phyloP scores from a whole-genome alignment of 148 eudicot genomes.

The Nepenthes gracilis region DNA sequence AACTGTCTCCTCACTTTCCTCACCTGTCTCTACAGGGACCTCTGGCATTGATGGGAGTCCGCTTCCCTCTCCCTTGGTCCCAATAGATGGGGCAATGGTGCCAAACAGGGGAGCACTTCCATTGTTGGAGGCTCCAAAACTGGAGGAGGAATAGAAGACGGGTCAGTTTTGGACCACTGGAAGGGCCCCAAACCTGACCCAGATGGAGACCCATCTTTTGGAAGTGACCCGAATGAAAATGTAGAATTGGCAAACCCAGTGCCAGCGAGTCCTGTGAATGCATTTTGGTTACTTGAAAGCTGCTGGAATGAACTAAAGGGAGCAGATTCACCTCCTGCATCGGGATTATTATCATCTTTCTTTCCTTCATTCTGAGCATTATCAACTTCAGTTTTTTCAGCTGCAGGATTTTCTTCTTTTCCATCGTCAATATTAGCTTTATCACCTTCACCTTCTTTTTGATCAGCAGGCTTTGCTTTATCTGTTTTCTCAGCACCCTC shows the following conservation, averaged over 20 bases:
- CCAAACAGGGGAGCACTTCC: constrained; percentile 56
- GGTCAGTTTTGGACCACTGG: background rate
- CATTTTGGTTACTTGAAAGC: constrained; percentile 85
- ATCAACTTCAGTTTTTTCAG: constrained; percentile 6
- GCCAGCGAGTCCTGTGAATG: constrained; percentile 81
- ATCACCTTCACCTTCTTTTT: constrained; percentile 14
- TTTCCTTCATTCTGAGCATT: constrained; percentile 14
- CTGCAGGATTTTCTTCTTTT: constrained; percentile 3
- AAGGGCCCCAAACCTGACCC: constrained; percentile 1
- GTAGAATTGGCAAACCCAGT: constrained; percentile 74
- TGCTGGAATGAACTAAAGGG: constrained; percentile 57
- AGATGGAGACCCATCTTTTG: constrained; percentile 45
- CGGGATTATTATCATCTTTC: constrained; percentile 23
- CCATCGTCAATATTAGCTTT: constrained; percentile 10
- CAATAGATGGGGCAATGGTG: constrained; percentile 27
- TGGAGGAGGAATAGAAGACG: constrained; percentile 25
- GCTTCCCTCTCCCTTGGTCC: constrained; percentile 36
- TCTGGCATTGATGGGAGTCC: constrained; percentile 46
- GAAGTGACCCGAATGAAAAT: constrained; percentile 60
- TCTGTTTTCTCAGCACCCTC: constrained; percentile 14
- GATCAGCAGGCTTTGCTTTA: constrained; percentile 20
- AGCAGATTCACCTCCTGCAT: constrained; percentile 15
- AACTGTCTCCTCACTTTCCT: constrained; percentile 74
- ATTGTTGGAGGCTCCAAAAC: constrained; percentile 39
- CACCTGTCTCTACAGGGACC: constrained; percentile 82